Conservation (phyloP, 768 basidiomycete species). For the Psilocybe azurescens region DNA sequence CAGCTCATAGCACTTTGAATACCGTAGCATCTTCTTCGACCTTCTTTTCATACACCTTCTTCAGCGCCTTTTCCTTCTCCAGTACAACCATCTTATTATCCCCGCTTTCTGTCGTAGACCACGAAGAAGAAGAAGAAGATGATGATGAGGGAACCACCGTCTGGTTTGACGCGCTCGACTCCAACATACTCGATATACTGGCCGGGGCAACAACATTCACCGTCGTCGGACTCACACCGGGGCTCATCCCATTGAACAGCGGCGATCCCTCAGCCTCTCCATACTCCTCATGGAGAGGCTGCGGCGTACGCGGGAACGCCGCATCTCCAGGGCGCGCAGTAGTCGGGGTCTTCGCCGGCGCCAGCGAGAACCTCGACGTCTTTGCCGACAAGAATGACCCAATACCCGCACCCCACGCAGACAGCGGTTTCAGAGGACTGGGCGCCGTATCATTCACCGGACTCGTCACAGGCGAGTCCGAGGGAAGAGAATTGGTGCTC, state of each 20-base stretch:
- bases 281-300: conserved; percentile 16
- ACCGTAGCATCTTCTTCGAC: no score
- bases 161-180: conserved; percentile 12
- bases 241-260: conserved; percentile 33
- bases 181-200: conserved; percentile 27
- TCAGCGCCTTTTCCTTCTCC: neutral
- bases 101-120: neutral
- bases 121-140: neutral
- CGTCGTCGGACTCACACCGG: conserved; percentile 23
- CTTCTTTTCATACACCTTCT: no score
- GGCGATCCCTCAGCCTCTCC: conserved; percentile 30
- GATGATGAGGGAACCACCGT: conserved; percentile 8
- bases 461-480: conserved; percentile 26
- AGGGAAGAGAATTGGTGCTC: conserved; percentile 28
- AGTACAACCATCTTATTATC: neutral
- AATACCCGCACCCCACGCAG: conserved; percentile 38
- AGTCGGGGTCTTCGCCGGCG: conserved; percentile 25
- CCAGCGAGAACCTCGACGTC: conserved; percentile 31
- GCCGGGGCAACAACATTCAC: conserved; percentile 2
- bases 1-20: no score
- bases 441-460: conserved; percentile 11
- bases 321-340: conserved; percentile 18
- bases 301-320: conserved; percentile 10
- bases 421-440: conserved; percentile 29
- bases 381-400: conserved; percentile 38